These are phyloP conservation scores for Phytopythium kandeliae DNA, from an alignment of 352 stramenopile genomes.

Conservation along the genomic window DNA sequence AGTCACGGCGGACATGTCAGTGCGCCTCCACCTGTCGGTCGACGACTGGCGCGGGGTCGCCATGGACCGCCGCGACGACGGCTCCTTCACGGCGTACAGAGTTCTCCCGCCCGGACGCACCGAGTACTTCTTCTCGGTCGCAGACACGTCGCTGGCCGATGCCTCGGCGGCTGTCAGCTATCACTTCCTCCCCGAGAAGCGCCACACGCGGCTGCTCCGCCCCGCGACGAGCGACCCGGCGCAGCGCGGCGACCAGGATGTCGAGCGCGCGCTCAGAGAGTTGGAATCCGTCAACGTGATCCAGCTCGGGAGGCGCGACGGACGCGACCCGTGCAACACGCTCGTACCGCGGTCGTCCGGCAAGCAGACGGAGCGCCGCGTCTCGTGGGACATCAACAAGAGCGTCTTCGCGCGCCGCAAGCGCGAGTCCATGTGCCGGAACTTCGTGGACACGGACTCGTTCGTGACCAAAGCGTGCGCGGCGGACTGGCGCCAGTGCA, in stretches of 20 bases:
- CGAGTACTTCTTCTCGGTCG: slow-evolving; percentile 71
- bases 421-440: slow-evolving; percentile 52
- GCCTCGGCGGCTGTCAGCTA: neutral
- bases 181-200: slow-evolving; percentile 23
- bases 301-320: slow-evolving; percentile 42
- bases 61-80: slow-evolving; percentile 58
- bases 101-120: slow-evolving; percentile 67
- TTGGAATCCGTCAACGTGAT: slow-evolving; percentile 51
- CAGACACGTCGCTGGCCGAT: slow-evolving; percentile 10
- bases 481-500: slow-evolving; percentile 70
- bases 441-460: slow-evolving; percentile 59
- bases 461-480: slow-evolving; percentile 60
- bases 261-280: slow-evolving; percentile 15
- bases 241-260: neutral
- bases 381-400: slow-evolving; percentile 78
- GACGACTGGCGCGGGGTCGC: slow-evolving; percentile 64
- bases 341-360: slow-evolving; percentile 49
- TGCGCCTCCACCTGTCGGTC: slow-evolving; percentile 57
- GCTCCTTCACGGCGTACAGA: slow-evolving; percentile 49
- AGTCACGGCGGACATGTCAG: slow-evolving; percentile 27
- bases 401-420: slow-evolving; percentile 61
- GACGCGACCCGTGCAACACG: slow-evolving; percentile 65
- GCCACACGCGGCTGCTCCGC: slow-evolving; percentile 18
- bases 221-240: neutral
- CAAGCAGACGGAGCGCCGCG: slow-evolving; percentile 26